Evolutionary conservation across 306 rosid genomes (phyloP), one percentile per base, ranked within the genome.

Genomic region (Pterocarpus macrocarpus): DNA sequence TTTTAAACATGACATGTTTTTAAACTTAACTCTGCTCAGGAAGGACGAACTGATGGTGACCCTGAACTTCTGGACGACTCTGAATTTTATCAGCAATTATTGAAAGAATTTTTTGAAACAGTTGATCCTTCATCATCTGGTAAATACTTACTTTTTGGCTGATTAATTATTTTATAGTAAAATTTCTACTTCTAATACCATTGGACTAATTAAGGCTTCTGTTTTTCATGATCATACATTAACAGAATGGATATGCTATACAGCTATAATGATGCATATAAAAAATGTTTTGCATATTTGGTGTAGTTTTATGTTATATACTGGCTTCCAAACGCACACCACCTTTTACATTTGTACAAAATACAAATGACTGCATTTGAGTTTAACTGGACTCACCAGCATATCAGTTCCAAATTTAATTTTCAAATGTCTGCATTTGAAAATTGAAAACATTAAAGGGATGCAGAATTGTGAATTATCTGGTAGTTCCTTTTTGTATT

Each of bases 51-150:
- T 56, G 92, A 83, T 58, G 92, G 88, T 45, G 97, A 95, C 53
- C 88, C 97, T 11, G 97, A 95, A 84, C 97, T 91, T 47, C 47
- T 95, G 72, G 97, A 95, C 32, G 97, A 95, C 86, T 86, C 93
- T 0, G 97, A 93, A 73, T 95, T 95, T 88, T 95, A 95, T 82
- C 94, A 89, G 91, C 97, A 95, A 53, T 83, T 95, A 76, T 78
- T 93, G 75, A 93, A 90, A 82, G 99, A 93, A 69, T 95, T 91
- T 71, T 90, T 95, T 44, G 97, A 93, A 92, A 87, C 90, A 3
- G 80, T 92, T 81, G 97, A 91, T 77, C 97, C 97, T 35, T 67
- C 88, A 80, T 86, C 97, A 58, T 91, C 89, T 58, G 97, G 95
- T 95, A 91, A 71, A 12, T 53, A 22, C 28, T 22, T 17, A 84